These are phyloP conservation scores for Amanita brunnescens DNA, from an alignment of 768 basidiomycete species.

Conservation along the genomic window DNA sequence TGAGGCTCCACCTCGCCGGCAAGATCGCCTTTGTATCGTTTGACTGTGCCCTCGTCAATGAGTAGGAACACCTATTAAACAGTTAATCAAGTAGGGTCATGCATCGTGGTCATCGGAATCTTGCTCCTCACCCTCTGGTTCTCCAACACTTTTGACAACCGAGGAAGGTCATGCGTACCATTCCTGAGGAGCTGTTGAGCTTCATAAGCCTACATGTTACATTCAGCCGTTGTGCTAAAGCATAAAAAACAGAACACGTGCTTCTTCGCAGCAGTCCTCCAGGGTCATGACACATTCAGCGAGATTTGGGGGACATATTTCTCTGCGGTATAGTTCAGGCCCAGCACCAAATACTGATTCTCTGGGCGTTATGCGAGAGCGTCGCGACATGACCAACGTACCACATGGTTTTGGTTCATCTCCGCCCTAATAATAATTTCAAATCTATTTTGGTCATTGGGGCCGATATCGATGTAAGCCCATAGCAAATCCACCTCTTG, in stretches of 20 bases:
- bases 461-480: no score
- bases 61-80: slow-evolving; percentile 65
- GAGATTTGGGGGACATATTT: slow-evolving; percentile 64
- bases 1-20: slow-evolving; percentile 78
- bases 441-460: no score
- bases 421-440: no score
- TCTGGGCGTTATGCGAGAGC: slow-evolving; percentile 44
- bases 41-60: slow-evolving; percentile 63
- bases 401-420: background rate
- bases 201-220: slow-evolving; percentile 44
- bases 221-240: slow-evolving; percentile 1
- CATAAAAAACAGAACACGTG: slow-evolving; percentile 15
- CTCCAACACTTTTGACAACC: slow-evolving; percentile 60
- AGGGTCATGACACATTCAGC: slow-evolving; percentile 70
- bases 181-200: slow-evolving; percentile 60
- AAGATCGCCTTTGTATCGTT: slow-evolving; percentile 64
- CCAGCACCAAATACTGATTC: slow-evolving; percentile 69
- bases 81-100: background rate
- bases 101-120: background rate
- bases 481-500: no score
- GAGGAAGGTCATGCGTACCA: slow-evolving; percentile 62
- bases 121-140: slow-evolving; percentile 48
- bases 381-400: slow-evolving; percentile 33
- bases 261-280: slow-evolving; percentile 80
- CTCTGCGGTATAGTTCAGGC: slow-evolving; percentile 55